Conservation (phyloP, 352 stramenopile species). For the Globisporangium solare region DNA sequence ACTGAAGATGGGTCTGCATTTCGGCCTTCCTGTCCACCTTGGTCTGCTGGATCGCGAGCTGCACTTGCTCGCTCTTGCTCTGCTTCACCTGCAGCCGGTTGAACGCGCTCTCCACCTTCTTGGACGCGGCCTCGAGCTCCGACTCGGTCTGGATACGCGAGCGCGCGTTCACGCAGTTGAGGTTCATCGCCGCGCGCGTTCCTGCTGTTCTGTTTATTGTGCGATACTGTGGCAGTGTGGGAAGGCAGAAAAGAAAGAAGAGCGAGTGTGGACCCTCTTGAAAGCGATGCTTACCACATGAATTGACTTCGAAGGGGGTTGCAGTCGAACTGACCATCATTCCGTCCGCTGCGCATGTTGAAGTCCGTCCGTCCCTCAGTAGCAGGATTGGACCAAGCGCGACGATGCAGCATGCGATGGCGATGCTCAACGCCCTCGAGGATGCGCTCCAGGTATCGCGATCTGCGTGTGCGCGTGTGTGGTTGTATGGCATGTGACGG, state of each 20-base stretch:
- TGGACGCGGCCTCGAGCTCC: slow-evolving; percentile 65
- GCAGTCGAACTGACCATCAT: slow-evolving; percentile 20
- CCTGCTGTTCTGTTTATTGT: not conserved
- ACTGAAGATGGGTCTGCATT: slow-evolving; percentile 50
- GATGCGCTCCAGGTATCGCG: slow-evolving; percentile 23
- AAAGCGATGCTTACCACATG: slow-evolving; percentile 11
- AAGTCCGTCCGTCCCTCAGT: slow-evolving; percentile 23
- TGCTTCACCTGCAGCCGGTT: slow-evolving; percentile 56
- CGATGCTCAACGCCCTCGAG: slow-evolving; percentile 26
- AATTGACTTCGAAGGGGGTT: slow-evolving; percentile 14
- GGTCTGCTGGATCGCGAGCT: slow-evolving; percentile 32
- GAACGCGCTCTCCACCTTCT: slow-evolving; percentile 55
- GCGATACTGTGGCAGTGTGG: not conserved
- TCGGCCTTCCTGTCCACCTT: slow-evolving; percentile 31
- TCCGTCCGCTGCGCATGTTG: slow-evolving; percentile 17
- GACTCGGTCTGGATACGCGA: slow-evolving; percentile 45
- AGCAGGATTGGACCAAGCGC: not conserved
- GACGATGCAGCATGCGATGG: slow-evolving; percentile 23
- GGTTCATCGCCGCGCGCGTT: slow-evolving; percentile 28
- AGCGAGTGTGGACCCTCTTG: slow-evolving; percentile 7
- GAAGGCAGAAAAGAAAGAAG: not conserved
- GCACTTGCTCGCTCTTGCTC: slow-evolving; percentile 30
- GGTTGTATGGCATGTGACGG: not conserved
- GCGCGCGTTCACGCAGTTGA: slow-evolving; percentile 69
- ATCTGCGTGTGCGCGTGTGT: not conserved